A percentile compares a stretch with the other conserved stretches of the same genome.
Evolutionary conservation across 257 asterid genomes (phyloP).

Genomic region (Dorcoceras hygrometricum): DNA sequence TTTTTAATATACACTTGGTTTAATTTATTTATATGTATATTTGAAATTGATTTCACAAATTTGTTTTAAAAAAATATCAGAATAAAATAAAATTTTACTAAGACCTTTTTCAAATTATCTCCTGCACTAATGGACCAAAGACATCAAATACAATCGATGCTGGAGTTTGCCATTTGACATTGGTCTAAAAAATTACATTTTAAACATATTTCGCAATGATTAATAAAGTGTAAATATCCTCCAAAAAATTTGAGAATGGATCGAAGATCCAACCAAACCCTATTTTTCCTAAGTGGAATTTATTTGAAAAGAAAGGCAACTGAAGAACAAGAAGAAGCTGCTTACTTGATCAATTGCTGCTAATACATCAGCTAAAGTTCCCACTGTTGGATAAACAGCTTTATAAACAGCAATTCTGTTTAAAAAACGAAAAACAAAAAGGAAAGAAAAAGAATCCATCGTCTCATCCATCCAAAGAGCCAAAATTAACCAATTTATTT

Average conservation of each 20-base stretch:
- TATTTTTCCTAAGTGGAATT: neutral
- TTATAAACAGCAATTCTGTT: conserved; percentile 84
- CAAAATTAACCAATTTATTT: neutral
- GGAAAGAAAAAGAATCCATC: neutral
- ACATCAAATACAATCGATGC: no score
- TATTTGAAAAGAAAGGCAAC: neutral
- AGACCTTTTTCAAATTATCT: no score
- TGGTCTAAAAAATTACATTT: no score
- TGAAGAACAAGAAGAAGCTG: conserved; percentile 1
- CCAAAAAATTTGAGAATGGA: no score
- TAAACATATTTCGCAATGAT: no score
- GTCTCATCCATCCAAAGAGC: neutral
- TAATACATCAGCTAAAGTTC: conserved; percentile 76
- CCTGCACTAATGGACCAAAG: neutral
- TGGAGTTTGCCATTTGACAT: no score
- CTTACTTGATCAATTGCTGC: conserved; percentile 95
- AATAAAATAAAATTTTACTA: no score
- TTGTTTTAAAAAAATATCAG: no score
- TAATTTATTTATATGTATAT: no score
- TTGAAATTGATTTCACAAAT: no score
- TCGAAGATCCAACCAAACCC: neutral
- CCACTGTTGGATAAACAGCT: conserved; percentile 82
- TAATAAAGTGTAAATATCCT: no score
- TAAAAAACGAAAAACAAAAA: conserved; percentile 1
- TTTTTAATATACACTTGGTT: no score